Base-by-base conservation (phyloP, 2,329 filamentous ascomycete species). In the Alternaria consortialis region DNA sequence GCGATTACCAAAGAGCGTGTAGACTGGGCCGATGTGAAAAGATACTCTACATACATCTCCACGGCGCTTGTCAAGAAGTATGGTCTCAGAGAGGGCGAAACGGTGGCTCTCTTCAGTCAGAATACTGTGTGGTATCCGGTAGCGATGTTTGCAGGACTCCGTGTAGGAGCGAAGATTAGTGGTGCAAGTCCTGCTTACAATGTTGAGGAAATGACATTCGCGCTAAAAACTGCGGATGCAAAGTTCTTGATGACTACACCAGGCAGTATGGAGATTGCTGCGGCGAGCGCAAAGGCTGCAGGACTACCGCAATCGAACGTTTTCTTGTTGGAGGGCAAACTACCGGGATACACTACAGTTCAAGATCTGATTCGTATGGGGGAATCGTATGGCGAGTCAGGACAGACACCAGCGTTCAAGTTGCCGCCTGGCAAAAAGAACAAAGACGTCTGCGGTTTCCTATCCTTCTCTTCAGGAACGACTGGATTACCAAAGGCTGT, bases 51-150 rank as follows among this genome's bases (percentile, higher is more conserved):
- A 0, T 81, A 85, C 60, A 80, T 91, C 12, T 89, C 87, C 0
- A 90, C 88, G 0, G 86, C 86, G 0, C 79, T 91, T 12, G 82
- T 84, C 7, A 84, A 81, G 60, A 82, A 84, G 13, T 85, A 87
- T 77, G 84, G 83, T 2, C 79, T 91, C 31, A 68, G 82, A 42
- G 69, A 81, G 15, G 85, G 84, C 2, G 81, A 90, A 5, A 87
- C 86, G 0, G 84, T 90, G 2, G 82, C 86, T 0, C 77, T 91
- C 2, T 90, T 90, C 77, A 84, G 84, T 53, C 85, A 85, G 23
- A 91, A 91, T 68, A 88, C 85, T 9, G 85, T 90, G 54, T 90
- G 87, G 87, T 90, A 90, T 68, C 88, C 88, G 0, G 84, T 90
- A 6, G 87, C 85, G 13, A 86, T 90, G 81, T 83, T 87, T 58